phyloP scores from a whole-genome alignment of 176 grass and related monocot species.

The Oryza meyeriana region DNA sequence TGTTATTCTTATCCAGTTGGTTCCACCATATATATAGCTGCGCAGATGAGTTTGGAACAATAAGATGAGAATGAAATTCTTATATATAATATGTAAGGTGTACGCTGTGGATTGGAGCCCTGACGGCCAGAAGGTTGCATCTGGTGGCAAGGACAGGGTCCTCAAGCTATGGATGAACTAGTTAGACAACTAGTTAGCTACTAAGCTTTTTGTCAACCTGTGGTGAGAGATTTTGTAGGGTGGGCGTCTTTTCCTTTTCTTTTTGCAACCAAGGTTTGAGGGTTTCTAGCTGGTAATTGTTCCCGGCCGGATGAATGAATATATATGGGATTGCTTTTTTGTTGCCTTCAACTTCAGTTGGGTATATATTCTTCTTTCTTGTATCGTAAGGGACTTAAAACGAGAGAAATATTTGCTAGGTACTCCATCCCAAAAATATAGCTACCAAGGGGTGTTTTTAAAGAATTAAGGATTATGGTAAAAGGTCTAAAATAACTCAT shows the following conservation, averaged over 20 bases:
- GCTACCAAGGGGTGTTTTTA: too few relatives aligned
- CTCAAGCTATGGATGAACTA: constrained; percentile 96
- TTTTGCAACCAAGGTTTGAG: neutral
- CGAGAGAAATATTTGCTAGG: too few relatives aligned
- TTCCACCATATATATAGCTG: neutral
- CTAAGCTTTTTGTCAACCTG: neutral
- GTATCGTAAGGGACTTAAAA: too few relatives aligned
- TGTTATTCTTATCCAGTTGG: neutral
- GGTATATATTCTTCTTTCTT: too few relatives aligned
- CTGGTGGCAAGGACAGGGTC: constrained; percentile 81
- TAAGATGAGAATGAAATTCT: neutral
- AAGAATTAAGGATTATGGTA: too few relatives aligned
- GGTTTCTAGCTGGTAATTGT: neutral
- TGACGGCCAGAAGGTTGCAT: constrained; percentile 77
- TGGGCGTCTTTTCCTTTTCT: too few relatives aligned
- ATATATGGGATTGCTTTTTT: neutral
- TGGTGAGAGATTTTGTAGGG: neutral
- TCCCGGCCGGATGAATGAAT: neutral
- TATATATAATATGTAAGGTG: constrained; percentile 16
- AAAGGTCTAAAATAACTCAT: too few relatives aligned
- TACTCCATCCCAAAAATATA: too few relatives aligned
- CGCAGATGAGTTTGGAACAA: neutral
- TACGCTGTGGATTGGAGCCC: constrained; percentile 56
- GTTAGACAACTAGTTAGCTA: neutral
- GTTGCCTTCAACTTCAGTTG: neutral